phyloP scores from a whole-genome alignment of 2,329 filamentous ascomycete species.

The Botrytis porri region DNA sequence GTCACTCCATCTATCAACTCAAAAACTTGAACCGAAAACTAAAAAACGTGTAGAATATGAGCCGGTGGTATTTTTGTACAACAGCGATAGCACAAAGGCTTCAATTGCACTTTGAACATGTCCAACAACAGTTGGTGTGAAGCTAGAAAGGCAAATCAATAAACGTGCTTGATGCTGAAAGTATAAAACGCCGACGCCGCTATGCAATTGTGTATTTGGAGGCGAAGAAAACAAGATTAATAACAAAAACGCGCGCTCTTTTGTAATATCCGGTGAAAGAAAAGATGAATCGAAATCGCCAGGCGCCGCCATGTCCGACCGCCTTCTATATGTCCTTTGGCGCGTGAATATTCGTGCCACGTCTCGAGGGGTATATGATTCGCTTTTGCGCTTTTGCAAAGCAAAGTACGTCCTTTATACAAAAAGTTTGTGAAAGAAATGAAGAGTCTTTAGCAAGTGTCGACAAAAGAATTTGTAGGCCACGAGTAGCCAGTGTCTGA shows the following conservation, averaged over 20 bases:
- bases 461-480: constrained; percentile 60
- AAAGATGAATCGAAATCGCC: constrained; percentile 16
- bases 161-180: constrained; percentile 6
- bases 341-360: constrained; percentile 19
- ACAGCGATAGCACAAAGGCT: constrained; percentile 7
- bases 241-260: constrained; percentile 11
- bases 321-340: constrained; percentile 23
- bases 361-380: constrained; percentile 19
- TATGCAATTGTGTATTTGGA: constrained; percentile 21
- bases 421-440: constrained; percentile 19
- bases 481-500: constrained; percentile 51
- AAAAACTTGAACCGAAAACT: constrained; percentile 5
- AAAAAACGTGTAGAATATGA: constrained; percentile 1
- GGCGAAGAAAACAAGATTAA: constrained; percentile 15
- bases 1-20: neutral
- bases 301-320: constrained; percentile 16
- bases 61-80: constrained; percentile 20
- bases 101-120: constrained; percentile 8
- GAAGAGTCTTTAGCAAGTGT: constrained; percentile 46
- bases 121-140: neutral
- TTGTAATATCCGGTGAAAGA: constrained; percentile 14
- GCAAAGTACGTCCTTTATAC: constrained; percentile 27
- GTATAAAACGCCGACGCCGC: constrained; percentile 20
- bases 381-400: constrained; percentile 19
- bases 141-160: constrained; percentile 11